phyloP scores from a whole-genome alignment of 164 flowering plant genomes.

The Kalanchoe fedtschenkoi region DNA sequence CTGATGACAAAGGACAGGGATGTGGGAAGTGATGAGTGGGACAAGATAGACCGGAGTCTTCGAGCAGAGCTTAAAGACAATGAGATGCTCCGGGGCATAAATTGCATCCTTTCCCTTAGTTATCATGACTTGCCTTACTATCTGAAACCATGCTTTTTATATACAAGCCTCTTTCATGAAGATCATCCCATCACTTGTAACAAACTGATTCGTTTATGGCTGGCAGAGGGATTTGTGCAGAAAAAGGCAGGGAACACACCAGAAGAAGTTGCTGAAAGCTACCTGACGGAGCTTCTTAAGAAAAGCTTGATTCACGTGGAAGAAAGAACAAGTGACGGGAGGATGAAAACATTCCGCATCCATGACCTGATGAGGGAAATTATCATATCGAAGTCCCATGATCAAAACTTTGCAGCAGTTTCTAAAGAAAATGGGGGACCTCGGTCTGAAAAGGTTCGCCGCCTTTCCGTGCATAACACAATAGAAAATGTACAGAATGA shows the following conservation, averaged over 20 bases:
- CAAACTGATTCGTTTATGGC: conserved; percentile 16
- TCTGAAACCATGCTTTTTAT: conserved; percentile 12
- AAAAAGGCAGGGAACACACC: neutral
- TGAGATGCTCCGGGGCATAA: neutral
- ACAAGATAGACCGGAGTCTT: neutral
- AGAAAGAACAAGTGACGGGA: conserved; percentile 2
- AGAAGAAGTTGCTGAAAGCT: conserved; percentile 12
- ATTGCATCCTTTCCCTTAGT: neutral
- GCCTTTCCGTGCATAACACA: conserved; percentile 6
- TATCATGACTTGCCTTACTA: conserved; percentile 13
- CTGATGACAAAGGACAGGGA: neutral
- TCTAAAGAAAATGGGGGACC: neutral
- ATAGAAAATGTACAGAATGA: neutral
- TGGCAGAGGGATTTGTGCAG: conserved; percentile 17
- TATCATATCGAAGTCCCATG: conserved; percentile 7
- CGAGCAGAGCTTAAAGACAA: neutral
- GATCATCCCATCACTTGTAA: neutral
- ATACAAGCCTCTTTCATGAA: conserved; percentile 12
- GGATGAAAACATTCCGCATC: neutral
- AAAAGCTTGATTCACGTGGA: conserved; percentile 9
- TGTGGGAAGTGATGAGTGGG: neutral
- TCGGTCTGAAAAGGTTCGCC: neutral
- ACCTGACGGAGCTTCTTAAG: conserved; percentile 11
- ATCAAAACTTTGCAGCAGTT: neutral
- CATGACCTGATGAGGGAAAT: conserved; percentile 13